Conservation (phyloP, 345 rosid genomes). For the Citrus mangshanensis region DNA sequence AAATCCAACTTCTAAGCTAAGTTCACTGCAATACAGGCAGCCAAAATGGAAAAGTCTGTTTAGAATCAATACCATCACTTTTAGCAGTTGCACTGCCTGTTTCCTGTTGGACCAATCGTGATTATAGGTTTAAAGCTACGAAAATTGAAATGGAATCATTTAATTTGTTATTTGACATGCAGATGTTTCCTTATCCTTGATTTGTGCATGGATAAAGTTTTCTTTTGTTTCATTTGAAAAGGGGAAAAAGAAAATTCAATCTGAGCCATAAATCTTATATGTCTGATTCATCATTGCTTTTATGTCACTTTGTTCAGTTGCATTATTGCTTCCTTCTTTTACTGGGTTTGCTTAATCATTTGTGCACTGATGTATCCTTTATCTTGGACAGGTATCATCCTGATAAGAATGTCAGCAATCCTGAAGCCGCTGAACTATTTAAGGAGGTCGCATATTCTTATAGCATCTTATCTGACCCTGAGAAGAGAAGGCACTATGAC, state of each 20-base stretch:
- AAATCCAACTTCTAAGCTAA: neutral
- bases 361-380: neutral
- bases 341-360: neutral
- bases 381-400: slow-evolving; percentile 83
- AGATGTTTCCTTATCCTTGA: neutral
- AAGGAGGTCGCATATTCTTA: slow-evolving; percentile 99
- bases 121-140: neutral
- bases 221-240: neutral
- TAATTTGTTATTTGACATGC: neutral
- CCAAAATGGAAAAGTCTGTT: neutral
- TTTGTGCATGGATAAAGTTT: neutral
- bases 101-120: neutral
- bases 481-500: slow-evolving; percentile 96
- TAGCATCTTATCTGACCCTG: slow-evolving; percentile 96
- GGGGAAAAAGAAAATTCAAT: neutral
- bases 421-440: slow-evolving; percentile 93
- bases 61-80: neutral
- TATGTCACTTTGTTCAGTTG: neutral
- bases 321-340: neutral
- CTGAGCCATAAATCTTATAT: neutral
- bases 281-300: neutral
- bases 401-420: slow-evolving; percentile 90
- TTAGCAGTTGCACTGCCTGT: neutral
- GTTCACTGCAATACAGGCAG: neutral
- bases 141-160: neutral